Conservation (phyloP, 352 stramenopile genomes). For the Globisporangium iwayamae region DNA sequence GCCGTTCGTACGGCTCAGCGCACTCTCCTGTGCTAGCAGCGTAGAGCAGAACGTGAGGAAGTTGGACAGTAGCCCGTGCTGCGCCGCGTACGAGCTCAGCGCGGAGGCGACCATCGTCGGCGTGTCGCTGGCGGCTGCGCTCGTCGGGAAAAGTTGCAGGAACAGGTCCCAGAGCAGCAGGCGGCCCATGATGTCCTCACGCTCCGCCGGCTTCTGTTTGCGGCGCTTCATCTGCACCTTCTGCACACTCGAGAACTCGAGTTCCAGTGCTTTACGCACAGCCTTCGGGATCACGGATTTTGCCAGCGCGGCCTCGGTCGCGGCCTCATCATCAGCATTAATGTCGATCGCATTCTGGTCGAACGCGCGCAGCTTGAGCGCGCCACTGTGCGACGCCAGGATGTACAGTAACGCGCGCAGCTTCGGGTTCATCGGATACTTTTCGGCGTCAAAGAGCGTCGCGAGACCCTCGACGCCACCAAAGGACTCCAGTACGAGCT, state of each 20-base stretch:
- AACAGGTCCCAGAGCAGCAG: constrained; percentile 83
- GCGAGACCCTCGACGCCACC: constrained; percentile 53
- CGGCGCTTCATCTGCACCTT: constrained; percentile 41
- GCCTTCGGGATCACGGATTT: constrained; percentile 62
- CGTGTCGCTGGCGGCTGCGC: constrained; percentile 10
- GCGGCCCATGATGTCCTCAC: constrained; percentile 46
- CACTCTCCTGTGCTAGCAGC: constrained; percentile 54
- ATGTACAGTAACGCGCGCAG: constrained; percentile 64
- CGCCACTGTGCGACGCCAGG: constrained; percentile 44
- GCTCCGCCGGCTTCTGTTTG: constrained; percentile 49
- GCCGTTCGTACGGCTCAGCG: constrained; percentile 19
- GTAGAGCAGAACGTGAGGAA: constrained; percentile 66
- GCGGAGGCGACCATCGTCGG: constrained; percentile 60
- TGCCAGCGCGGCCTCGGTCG: constrained; percentile 62
- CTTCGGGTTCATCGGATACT: constrained; percentile 41
- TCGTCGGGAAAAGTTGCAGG: constrained; percentile 69
- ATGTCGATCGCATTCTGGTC: constrained; percentile 57
- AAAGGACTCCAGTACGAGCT: constrained; percentile 59
- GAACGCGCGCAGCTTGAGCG: constrained; percentile 34
- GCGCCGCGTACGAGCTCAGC: constrained; percentile 62
- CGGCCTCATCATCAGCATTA: constrained; percentile 75
- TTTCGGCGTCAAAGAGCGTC: constrained; percentile 56
- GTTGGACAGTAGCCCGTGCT: constrained; percentile 53
- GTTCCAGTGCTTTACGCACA: constrained; percentile 54
- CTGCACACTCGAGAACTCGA: constrained; percentile 35